Evolutionary conservation across 225 moss, liverwort and hornwort species (phyloP), one percentile per base, ranked within the genome.

Genomic region (Sphagnum contortum): DNA sequence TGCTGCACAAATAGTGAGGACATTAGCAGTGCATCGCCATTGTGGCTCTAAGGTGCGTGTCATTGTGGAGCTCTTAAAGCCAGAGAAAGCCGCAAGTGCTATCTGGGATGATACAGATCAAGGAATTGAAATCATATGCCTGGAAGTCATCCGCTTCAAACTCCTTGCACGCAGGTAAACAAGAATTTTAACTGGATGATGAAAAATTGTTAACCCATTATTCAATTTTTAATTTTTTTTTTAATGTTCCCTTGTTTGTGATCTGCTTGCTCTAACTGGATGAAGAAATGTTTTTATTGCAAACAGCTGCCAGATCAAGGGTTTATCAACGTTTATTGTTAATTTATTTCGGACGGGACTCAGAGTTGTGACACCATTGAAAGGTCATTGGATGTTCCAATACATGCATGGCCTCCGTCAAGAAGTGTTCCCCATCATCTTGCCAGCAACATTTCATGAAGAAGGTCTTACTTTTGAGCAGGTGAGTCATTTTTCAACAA

Each of bases 71-170:
- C 70, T 96, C 59, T 83, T 96, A 3, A 88, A 96, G 75, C 92
- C 95, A 2, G 95, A 96, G 68, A 92, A 77, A 66, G 81, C 79
- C 64, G 82, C 83, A 8, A 88, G 88, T 71, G 95, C 95, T 65
- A 90, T 96, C 59, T 96, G 95, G 95, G 95, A 96, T 68, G 95
- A 96, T 14, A 90, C 95, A 29, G 88, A 87, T 47, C 75, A 76
- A 6, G 84, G 85, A 49, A 90, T 96, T 63, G 95, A 96, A 70
- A 92, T 96, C 63, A 96, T 96, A 47, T 96, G 95, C 68, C 91
- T 88, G 44, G 92, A 92, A 63, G 81, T 79, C 49, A 88, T 88
- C 49, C 87, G 92, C 59, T 92, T 92, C 57, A 96, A 92, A 70
- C 90, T 96, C 44, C 74, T 96, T 10, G 92, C 95, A 55, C 88